A percentile compares a stretch with the other conserved stretches of the same genome.
Evolutionary conservation across 2,329 filamentous ascomycete species (phyloP).

Genomic region (Metarhizium brunneum): DNA sequence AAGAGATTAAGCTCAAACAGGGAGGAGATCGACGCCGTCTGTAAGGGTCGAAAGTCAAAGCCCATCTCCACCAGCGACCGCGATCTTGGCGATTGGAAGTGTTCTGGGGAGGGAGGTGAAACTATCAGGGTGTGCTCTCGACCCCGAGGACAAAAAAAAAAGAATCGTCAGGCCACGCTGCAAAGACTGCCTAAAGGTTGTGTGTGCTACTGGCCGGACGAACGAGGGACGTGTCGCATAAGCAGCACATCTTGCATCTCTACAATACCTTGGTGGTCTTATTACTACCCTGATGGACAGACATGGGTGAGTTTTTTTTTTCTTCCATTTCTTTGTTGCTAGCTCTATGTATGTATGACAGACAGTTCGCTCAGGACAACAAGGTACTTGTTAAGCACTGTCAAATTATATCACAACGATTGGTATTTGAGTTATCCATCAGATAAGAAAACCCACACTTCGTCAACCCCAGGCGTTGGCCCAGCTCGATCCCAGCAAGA

Average conservation of each 20-base stretch:
- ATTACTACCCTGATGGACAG: not conserved
- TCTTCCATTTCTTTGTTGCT: not conserved
- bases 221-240: not conserved
- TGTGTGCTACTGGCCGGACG: not conserved
- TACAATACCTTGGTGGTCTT: not conserved
- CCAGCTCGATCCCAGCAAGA: not conserved
- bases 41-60: not conserved
- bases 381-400: not conserved
- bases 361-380: not conserved
- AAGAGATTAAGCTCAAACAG: not conserved
- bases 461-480: not conserved
- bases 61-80: not conserved
- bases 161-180: too few relatives aligned
- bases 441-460: not conserved
- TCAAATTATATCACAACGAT: not conserved
- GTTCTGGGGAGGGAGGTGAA: not conserved
- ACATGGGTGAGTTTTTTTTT: not conserved
- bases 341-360: not conserved
- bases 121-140: not conserved
- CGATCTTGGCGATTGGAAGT: not conserved
- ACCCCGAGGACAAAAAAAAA: not conserved
- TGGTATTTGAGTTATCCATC: not conserved
- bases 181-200: not conserved
- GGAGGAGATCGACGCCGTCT: not conserved
- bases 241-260: not conserved